phyloP scores from a whole-genome alignment of 805 yeast species.

The Ogataea methylovora region DNA sequence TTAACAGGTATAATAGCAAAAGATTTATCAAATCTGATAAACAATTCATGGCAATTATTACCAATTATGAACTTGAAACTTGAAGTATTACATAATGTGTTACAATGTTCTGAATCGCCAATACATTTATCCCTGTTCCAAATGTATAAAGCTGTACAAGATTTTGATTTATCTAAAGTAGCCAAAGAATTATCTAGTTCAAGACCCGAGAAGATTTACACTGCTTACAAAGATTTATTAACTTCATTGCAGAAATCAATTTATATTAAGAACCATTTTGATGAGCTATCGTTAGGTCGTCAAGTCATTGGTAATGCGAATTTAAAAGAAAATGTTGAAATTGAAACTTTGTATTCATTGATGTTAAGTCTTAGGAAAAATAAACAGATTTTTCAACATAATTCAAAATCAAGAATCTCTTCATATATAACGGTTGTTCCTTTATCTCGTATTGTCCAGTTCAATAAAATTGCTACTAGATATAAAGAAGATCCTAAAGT shows the following conservation, averaged over 20 bases:
- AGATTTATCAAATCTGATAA: conserved; percentile 17
- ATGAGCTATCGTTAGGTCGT: conserved; percentile 19
- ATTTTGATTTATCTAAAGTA: conserved; percentile 23
- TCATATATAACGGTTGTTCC: conserved; percentile 38
- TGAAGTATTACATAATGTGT: conserved; percentile 26
- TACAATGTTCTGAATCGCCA: conserved; percentile 33
- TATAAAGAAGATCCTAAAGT: conserved; percentile 18
- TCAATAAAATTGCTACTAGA: conserved; percentile 23
- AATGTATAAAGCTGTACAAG: conserved; percentile 27
- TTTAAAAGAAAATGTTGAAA: conserved; percentile 10
- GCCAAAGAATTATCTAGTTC: conserved; percentile 15
- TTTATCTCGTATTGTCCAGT: conserved; percentile 25
- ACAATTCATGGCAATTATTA: conserved; percentile 22
- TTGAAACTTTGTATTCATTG: conserved; percentile 33
- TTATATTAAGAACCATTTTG: conserved; percentile 22
- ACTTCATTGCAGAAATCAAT: conserved; percentile 7
- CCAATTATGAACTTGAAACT: conserved; percentile 26
- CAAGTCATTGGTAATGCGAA: conserved; percentile 14
- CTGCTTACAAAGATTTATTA: conserved; percentile 20
- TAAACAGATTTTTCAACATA: conserved; percentile 29
- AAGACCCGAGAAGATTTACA: conserved; percentile 11
- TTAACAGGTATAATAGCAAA: conserved; percentile 22
- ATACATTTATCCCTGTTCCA: conserved; percentile 30
- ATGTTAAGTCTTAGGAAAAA: conserved; percentile 41
- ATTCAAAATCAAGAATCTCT: conserved; percentile 20